Conservation (phyloP, 176 grass and related monocot genomes). For the Oryza glaberrima region DNA sequence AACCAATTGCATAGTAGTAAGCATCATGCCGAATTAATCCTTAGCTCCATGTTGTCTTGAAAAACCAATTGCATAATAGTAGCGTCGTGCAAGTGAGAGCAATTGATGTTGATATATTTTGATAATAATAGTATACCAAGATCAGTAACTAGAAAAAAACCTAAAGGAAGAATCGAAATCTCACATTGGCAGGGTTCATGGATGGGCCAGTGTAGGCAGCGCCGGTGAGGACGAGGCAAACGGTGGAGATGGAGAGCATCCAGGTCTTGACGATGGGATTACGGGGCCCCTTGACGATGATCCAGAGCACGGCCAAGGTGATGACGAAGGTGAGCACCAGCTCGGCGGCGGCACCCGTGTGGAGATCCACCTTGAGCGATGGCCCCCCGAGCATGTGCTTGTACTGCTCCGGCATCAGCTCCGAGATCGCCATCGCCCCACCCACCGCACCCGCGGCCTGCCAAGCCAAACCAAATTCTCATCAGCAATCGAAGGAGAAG, state of each 20-base stretch:
- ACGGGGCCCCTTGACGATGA: slow-evolving; percentile 59
- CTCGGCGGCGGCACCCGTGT: slow-evolving; percentile 67
- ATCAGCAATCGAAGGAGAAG: background rate
- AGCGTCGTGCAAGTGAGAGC: background rate
- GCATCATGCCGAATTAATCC: background rate
- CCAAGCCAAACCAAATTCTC: background rate
- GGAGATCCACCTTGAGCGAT: slow-evolving; percentile 65
- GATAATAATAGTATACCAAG: background rate
- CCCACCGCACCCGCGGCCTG: slow-evolving; percentile 73
- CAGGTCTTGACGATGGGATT: slow-evolving; percentile 58
- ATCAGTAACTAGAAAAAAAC: background rate
- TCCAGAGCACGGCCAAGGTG: slow-evolving; percentile 59
- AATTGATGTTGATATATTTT: background rate
- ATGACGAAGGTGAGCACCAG: slow-evolving; percentile 72
- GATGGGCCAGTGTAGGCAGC: slow-evolving; percentile 71
- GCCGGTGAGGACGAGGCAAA: slow-evolving; percentile 57
- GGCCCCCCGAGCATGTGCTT: slow-evolving; percentile 64
- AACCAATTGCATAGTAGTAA: background rate
- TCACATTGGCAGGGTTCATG: slow-evolving; percentile 87
- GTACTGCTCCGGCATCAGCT: slow-evolving; percentile 64
- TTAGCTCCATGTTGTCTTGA: background rate
- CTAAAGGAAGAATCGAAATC: background rate
- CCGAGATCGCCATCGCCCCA: slow-evolving; percentile 62
- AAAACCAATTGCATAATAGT: background rate
- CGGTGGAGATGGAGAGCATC: slow-evolving; percentile 57